Base-by-base conservation (phyloP, 805 yeast species). In the Starmerella sp. region DNA sequence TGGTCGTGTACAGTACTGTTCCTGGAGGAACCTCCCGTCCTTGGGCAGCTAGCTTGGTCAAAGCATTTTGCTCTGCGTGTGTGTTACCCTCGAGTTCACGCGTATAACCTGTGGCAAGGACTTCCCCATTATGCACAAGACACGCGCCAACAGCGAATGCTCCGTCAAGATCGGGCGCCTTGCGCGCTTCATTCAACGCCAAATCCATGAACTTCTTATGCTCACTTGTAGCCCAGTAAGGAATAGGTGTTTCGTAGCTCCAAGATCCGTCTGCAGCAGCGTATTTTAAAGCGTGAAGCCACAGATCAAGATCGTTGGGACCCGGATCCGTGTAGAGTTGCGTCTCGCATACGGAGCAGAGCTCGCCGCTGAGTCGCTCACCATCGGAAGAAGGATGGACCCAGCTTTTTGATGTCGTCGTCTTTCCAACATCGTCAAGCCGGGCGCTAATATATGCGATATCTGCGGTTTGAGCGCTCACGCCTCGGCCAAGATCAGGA, bases 111-210 rank as follows among this genome's bases (percentile, higher is more conserved):
- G 86, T 81, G 7, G 84, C 75, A n/a, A 93, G 66, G 0, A 91
- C 73, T 52, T 77, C 64, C 28, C 76, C 77, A 39, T 85, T 84
- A 54, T 76, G 70, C 0, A 81, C 91, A 5, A 93, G 71, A 0
- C 88, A 82, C 0, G 96, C 95, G 6, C 98, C 98, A n/a, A 93
- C 97, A 59, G 90, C 81, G 66, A 85, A 91, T 28, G 95, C 96
- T 0, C 95, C 85, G 36, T 78, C 79, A 0, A 95, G 84, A 29
- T 84, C 84, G 4, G 79, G 87, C 65, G 96, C 87, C 64, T 84
- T 83, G 29, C 75, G 71, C 0, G 97, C 97, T 64, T 86, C 81
- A 31, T 76, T 76, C 11, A 93, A 67, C 0, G 97, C 97, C 58
- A 80, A 47, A 54, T 78, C 73, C 97, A 93, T 89, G 66, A 72